These are phyloP conservation scores for Fusarium goolgardi DNA, from an alignment of 2,329 filamentous ascomycete species.

Conservation along the genomic window DNA sequence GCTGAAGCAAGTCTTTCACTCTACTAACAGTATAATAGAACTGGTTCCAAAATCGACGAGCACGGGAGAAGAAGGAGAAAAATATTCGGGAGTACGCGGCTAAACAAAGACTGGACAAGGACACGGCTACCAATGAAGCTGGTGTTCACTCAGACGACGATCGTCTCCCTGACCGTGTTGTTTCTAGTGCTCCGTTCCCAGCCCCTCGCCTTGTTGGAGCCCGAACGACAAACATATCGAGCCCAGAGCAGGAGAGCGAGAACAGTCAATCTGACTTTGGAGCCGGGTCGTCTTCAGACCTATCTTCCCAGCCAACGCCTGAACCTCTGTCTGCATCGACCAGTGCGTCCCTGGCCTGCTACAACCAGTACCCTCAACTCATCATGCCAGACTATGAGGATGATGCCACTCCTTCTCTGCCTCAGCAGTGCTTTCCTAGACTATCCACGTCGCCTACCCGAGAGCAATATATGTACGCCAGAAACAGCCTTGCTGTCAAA, in stretches of 20 bases:
- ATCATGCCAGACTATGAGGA: constrained; percentile 41
- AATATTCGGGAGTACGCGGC: constrained; percentile 60
- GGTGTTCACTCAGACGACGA: constrained; percentile 47
- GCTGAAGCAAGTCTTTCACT: background rate
- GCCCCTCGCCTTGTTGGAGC: constrained; percentile 41
- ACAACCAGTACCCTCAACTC: constrained; percentile 43
- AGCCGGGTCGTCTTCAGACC: constrained; percentile 39
- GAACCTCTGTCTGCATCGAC: constrained; percentile 33
- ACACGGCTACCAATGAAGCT: constrained; percentile 44
- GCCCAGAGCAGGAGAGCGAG: constrained; percentile 46
- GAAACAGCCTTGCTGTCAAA: constrained; percentile 31
- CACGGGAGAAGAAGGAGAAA: constrained; percentile 73
- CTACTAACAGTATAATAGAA: constrained; percentile 62
- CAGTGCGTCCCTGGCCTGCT: constrained; percentile 23
- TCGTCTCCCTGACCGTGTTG: constrained; percentile 53
- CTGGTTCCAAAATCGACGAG: constrained; percentile 76
- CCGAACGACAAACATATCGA: constrained; percentile 24
- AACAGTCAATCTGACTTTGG: constrained; percentile 45
- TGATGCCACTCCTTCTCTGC: constrained; percentile 40
- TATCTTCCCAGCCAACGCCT: constrained; percentile 38
- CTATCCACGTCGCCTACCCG: constrained; percentile 35
- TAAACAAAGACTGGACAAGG: constrained; percentile 53
- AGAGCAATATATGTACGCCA: constrained; percentile 38
- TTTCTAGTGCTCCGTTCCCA: constrained; percentile 57
- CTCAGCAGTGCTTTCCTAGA: constrained; percentile 42